Percentiles rank a stretch among this genome's conserved stretches.
phyloP scores from a whole-genome alignment of 495 filamentous ascomycete genomes.

The Platismatia glauca region DNA sequence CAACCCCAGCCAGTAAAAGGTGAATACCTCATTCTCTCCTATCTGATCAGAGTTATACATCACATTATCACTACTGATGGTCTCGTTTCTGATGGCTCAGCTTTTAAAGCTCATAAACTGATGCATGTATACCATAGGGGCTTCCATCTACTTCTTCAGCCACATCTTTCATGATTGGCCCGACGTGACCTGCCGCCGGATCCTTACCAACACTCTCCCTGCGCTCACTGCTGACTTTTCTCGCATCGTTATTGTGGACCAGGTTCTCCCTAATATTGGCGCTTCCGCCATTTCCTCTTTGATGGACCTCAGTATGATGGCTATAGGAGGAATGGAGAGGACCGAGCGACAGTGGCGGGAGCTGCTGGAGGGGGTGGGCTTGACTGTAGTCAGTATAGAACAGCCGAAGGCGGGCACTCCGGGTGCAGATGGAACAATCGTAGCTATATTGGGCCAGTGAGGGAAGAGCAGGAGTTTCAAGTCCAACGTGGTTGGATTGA shows the following conservation, averaged over 20 bases:
- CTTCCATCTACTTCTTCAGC: constrained; percentile 17
- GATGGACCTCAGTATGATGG: constrained; percentile 8
- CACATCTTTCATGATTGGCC: constrained; percentile 23
- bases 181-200: constrained; percentile 9
- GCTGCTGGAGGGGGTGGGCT: constrained; percentile 1
- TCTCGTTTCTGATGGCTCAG: background rate
- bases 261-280: background rate
- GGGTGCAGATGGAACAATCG: background rate
- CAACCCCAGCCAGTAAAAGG: constrained; percentile 29
- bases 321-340: constrained; percentile 3
- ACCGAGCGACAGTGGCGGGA: constrained; percentile 4
- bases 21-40: constrained; percentile 8
- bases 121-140: background rate
- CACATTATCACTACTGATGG: background rate
- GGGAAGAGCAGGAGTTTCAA: background rate
- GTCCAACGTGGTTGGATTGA: too few species aligned
- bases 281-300: background rate
- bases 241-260: constrained; percentile 3
- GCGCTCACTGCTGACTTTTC: background rate
- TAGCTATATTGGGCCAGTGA: background rate
- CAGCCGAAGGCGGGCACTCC: background rate
- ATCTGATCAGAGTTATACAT: background rate
- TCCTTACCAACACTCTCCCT: constrained; percentile 8
- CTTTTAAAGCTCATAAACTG: background rate
- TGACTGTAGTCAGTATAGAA: background rate